Evolutionary conservation across 1,284 basidiomycete species (phyloP).

Genomic region (Irpex sp.): DNA sequence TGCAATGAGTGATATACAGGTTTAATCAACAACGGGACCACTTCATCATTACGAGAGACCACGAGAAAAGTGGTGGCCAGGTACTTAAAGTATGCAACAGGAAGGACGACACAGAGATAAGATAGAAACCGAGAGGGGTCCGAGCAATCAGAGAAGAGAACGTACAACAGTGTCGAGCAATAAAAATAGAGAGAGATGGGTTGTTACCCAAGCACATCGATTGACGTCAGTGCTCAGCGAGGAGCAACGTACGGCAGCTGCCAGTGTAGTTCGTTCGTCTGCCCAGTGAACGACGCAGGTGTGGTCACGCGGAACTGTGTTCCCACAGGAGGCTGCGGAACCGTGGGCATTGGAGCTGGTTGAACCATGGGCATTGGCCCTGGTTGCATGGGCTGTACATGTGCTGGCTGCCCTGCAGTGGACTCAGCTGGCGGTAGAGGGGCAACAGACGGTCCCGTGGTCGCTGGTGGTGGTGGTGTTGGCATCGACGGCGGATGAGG

Average conservation of each 20-base stretch:
- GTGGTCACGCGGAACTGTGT: neutral
- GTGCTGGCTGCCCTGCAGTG: neutral
- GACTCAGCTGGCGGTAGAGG: neutral
- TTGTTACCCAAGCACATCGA: neutral
- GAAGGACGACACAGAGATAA: neutral
- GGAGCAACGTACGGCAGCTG: neutral
- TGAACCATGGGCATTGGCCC: neutral
- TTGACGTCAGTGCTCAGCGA: neutral
- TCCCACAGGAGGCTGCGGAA: neutral
- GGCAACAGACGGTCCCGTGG: neutral
- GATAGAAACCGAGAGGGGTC: neutral
- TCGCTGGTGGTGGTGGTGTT: neutral
- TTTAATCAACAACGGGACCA: too few species aligned
- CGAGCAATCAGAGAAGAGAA: neutral
- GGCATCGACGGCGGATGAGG: neutral
- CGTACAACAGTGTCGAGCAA: neutral
- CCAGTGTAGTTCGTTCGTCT: neutral
- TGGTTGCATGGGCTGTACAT: neutral
- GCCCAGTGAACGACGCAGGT: neutral
- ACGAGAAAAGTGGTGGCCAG: too few species aligned
- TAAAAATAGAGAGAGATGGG: neutral
- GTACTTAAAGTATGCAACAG: neutral
- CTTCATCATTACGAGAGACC: too few species aligned
- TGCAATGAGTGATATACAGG: too few species aligned
- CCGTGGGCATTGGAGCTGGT: neutral